Conservation (phyloP, 129 eudicot genomes). For the Chrysanthemum seticuspe region DNA sequence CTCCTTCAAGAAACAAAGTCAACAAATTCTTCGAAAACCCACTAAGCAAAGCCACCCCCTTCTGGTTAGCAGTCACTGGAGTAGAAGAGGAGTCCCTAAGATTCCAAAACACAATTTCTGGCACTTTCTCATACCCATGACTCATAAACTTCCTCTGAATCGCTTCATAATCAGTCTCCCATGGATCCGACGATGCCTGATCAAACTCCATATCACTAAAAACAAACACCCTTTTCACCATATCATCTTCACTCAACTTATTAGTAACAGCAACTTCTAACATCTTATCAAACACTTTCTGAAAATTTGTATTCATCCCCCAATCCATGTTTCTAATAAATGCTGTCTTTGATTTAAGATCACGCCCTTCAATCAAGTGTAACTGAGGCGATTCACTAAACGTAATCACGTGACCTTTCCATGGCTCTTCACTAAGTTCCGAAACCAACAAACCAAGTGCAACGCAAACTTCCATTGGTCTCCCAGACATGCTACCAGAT, state of each 20-base stretch:
- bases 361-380: slow-evolving; percentile 34
- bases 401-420: slow-evolving; percentile 51
- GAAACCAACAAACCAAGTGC: slow-evolving; percentile 57
- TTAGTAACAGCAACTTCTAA: slow-evolving; percentile 45
- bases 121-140: slow-evolving; percentile 42
- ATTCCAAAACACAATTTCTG: slow-evolving; percentile 79
- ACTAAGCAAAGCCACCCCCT: slow-evolving; percentile 49
- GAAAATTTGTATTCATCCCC: slow-evolving; percentile 45
- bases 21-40: slow-evolving; percentile 63
- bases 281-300: slow-evolving; percentile 46
- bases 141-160: slow-evolving; percentile 43
- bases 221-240: slow-evolving; percentile 64
- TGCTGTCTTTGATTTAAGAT: slow-evolving; percentile 34
- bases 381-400: slow-evolving; percentile 40
- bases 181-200: slow-evolving; percentile 34
- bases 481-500: slow-evolving; percentile 52
- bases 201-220: slow-evolving; percentile 68
- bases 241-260: slow-evolving; percentile 44
- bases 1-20: slow-evolving; percentile 50
- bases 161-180: slow-evolving; percentile 68
- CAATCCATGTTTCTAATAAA: slow-evolving; percentile 32
- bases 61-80: slow-evolving; percentile 42
- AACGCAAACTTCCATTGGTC: slow-evolving; percentile 50
- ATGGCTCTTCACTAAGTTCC: slow-evolving; percentile 50
- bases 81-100: slow-evolving; percentile 43